Conservation (phyloP, 768 basidiomycete species). For the Coprinopsis strossmayeri region DNA sequence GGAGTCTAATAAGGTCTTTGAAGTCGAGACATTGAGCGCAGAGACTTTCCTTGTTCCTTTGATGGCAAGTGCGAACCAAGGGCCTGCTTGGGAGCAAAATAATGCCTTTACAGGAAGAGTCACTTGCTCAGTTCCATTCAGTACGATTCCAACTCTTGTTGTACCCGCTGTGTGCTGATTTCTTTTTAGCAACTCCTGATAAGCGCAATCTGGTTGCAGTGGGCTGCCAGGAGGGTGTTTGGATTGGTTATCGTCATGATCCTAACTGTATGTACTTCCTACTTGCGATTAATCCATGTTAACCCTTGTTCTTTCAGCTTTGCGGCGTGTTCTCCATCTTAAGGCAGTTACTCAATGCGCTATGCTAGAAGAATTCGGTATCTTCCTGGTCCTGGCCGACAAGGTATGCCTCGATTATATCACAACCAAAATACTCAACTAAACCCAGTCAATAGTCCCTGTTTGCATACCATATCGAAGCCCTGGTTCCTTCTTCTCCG, state of each 20-base stretch:
- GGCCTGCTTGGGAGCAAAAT: slow-evolving; percentile 69
- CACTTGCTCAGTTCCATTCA: slow-evolving; percentile 93
- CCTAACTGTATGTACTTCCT: slow-evolving; percentile 66
- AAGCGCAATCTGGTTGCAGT: slow-evolving; percentile 84
- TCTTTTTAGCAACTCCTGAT: slow-evolving; percentile 66
- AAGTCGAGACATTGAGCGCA: slow-evolving; percentile 81
- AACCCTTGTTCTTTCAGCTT: slow-evolving; percentile 39
- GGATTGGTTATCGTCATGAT: slow-evolving; percentile 93
- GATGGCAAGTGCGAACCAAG: slow-evolving; percentile 36
- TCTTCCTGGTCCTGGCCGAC: slow-evolving; percentile 92
- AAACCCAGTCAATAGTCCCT: slow-evolving; percentile 56
- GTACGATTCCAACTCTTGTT: slow-evolving; percentile 33
- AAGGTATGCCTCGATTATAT: slow-evolving; percentile 42
- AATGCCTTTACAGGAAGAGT: slow-evolving; percentile 75
- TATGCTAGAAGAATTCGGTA: slow-evolving; percentile 93
- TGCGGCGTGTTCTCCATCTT: slow-evolving; percentile 89
- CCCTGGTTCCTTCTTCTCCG: slow-evolving; percentile 83
- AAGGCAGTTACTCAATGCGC: slow-evolving; percentile 94
- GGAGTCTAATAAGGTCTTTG: slow-evolving; percentile 93
- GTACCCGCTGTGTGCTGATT: slow-evolving; percentile 1
- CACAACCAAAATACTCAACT: not conserved
- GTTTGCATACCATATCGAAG: slow-evolving; percentile 94
- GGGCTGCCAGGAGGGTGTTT: slow-evolving; percentile 94
- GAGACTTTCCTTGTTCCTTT: slow-evolving; percentile 84
- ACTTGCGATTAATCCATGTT: not conserved